phyloP scores from a whole-genome alignment of 306 rosid genomes.

The Cicer yamashitae region DNA sequence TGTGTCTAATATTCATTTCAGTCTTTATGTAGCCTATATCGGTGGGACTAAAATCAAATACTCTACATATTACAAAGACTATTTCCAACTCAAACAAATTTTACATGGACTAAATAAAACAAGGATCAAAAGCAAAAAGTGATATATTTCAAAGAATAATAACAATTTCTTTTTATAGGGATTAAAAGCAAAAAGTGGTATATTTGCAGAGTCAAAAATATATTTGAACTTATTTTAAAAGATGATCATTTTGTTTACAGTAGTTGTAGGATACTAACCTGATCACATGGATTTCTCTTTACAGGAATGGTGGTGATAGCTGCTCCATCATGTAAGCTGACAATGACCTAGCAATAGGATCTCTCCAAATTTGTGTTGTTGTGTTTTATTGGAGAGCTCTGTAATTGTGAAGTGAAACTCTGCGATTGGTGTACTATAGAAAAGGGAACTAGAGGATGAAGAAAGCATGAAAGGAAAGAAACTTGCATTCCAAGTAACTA shows the following conservation, averaged over 20 bases:
- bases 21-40: too few relatives aligned
- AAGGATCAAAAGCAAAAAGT: too few relatives aligned
- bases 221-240: too few relatives aligned
- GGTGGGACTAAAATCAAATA: too few relatives aligned
- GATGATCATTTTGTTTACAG: neutral
- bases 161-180: too few relatives aligned
- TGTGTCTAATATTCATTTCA: too few relatives aligned
- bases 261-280: neutral
- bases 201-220: too few relatives aligned
- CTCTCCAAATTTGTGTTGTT: neutral
- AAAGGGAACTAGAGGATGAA: neutral
- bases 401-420: conserved; percentile 29
- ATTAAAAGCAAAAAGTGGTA: too few relatives aligned
- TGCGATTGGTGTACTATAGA: neutral
- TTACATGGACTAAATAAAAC: too few relatives aligned
- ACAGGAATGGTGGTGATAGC: conserved; percentile 62
- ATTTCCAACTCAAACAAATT: too few relatives aligned
- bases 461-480: conserved; percentile 13
- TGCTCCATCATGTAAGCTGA: conserved; percentile 70
- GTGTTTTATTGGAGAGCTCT: conserved; percentile 33
- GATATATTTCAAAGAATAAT: too few relatives aligned
- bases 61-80: too few relatives aligned
- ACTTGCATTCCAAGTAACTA: conserved; percentile 1
- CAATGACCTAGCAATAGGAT: neutral
- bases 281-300: conserved; percentile 29